Base-by-base conservation (phyloP, 495 filamentous ascomycete genomes). In the Lasiosphaeria miniovina region DNA sequence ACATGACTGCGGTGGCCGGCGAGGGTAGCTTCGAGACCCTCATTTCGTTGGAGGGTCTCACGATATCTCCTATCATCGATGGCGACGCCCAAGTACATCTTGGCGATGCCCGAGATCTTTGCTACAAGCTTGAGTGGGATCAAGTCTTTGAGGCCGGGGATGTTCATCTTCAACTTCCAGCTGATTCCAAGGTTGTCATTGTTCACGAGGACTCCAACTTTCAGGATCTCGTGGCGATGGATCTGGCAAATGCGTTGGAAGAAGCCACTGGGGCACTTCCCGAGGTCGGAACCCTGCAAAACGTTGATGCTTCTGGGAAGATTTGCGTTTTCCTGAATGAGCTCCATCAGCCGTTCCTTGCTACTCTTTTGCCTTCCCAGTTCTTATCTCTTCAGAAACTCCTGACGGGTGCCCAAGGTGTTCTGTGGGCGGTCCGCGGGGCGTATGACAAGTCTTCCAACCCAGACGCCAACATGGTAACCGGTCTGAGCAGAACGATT, bases 81-180 rank as follows among this genome's bases (percentile, higher is more conserved):
- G 67, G 65, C 12, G 71, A 74, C 10, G 54, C 59, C 3, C 61
- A 72, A 46, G 50, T 57, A 4, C 65, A 73, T 15, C 38, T 65
- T 11, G 62, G 65, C 15, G 58, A 58, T 4, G 63, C 68, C n/a
- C 63, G 71, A 8, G 74, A 79, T 59, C 69, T 79, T 7, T 79
- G 76, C 63, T 84, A 79, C 59, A 83, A 81, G 62, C 54, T 82
- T 15, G 75, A 80, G 31, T 84, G 79, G 76, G 81, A 83, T 60
- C 80, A 73, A 0, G 75, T 79, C 15, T 66, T 76, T 4, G 64
- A 74, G 34, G 59, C 69, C 60, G 50, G 55, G 11, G 41, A 60
- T n/a, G 45, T 51, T 14, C 49, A 17, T 12, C 61, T 59, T 11
- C 59, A 55, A 1, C 35, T 66, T 3, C 35, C 68, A 31, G 65